Evolutionary conservation across 306 rosid species (phyloP), one percentile per base, ranked within the genome.

Genomic region (Purshia tridentata): DNA sequence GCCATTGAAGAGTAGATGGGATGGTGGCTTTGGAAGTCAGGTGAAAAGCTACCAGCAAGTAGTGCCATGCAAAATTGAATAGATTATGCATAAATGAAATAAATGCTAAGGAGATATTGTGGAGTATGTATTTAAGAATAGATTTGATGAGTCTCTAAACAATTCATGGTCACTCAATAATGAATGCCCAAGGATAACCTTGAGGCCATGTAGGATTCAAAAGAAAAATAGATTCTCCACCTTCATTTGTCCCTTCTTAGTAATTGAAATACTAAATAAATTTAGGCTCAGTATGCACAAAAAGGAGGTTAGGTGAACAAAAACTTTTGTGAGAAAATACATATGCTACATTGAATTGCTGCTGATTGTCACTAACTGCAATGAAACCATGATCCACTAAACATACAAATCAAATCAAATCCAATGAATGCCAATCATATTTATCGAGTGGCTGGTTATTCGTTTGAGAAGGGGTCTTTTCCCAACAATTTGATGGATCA

Each of bases 1-100:
- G 89, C 73, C 82, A 54, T 78, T 84, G 97, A 91, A 86, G 86
- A 81, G 90, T 87, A 80, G 92, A 87, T 84, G 95, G 72, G 46
- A 68, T 71, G 65, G 82, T 83, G 77, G 82, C 55, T 53, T 50
- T 74, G 83, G 79, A 79, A 69, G 65, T 78, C 71, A 56, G 75
- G 68, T 87, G 81, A 73, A 83, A 86, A 81, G 79, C 71, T 71
- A 69, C 52, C 72, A 69, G 64, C 58, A 55, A 59, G 73, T 66
- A 41, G 81, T 42, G 56, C 39, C 76, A 71, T 60, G 79, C 71
- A 81, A 77, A 64, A 20, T 41, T 19, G 61, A 42, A 69, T 58
- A 48, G 50, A 45, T 69, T 62, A 70, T 73, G 51, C 63, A 74
- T 73, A 77, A 46, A 52, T 79, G 77, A 84, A 60, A 76, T 37